Evolutionary conservation across 1,284 basidiomycete species (phyloP), one percentile per base, ranked within the genome.

Genomic region (Flammula alnicola): DNA sequence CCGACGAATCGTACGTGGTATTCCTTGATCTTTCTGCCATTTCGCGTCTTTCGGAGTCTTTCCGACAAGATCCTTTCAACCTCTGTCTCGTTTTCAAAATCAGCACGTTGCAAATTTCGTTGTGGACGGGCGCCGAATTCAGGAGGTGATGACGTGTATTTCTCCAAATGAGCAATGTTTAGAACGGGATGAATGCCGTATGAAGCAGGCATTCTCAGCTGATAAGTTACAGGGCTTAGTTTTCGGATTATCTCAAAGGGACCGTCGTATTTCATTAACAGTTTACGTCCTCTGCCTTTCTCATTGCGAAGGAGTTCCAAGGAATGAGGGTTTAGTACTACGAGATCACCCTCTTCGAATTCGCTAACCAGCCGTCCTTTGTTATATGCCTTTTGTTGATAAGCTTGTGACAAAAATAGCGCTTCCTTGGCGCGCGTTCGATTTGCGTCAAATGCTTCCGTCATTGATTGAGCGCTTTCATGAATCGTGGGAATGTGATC

Each of bases 141-240:
- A 6, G 43, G 9, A 5, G 54, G 48, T 1, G 56, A 58, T 11
- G 19, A 16, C 1, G 52, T 23, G 42, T 68, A 69, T 12, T 27
- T 41, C 23, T 59, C 50, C 3, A 69, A 38, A 44, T 69, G 66
- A 5, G 54, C 45, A 0, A 68, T 58, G 37, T 67, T 69, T 10
- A 70, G 26, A 0, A 69, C 58, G 14, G 66, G 52, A 42, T 60
- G 55, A 19, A 61, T 59, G 0, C 60, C 57, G 55, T 68, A 64
- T 1, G 54, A 61, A 1, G 44, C 51, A 0, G 62, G 63, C n/a
- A 72, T 30, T 8, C 59, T 31, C 1, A 73, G 41, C 0, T 59
- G 47, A 40, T 71, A 70, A 1, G 56, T 46, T 0, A 60, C 47
- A 1, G 54, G 47, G 19, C 48, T 57, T 1, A 58, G 1, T 26